A percentile compares a stretch with the other conserved stretches of the same genome.
Evolutionary conservation across 1,284 basidiomycete species (phyloP).

Genomic region (Apiotrichum brassicae): DNA sequence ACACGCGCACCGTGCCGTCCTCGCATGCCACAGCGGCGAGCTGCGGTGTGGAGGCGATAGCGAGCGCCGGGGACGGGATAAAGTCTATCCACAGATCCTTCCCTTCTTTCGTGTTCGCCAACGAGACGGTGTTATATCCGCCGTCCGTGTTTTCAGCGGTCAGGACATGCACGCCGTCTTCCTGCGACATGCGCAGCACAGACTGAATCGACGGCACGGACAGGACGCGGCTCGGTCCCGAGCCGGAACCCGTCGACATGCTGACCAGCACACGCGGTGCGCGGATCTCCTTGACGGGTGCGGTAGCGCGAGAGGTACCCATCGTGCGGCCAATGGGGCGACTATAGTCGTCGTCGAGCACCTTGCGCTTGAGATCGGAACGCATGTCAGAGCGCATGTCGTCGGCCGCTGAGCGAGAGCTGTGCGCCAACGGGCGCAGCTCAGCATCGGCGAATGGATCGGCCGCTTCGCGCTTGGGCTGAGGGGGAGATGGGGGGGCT

Average conservation of each 20-base stretch:
- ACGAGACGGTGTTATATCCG: slow-evolving; percentile 48
- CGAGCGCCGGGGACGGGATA: slow-evolving; percentile 62
- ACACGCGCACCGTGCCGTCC: slow-evolving; percentile 70
- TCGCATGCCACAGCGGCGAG: slow-evolving; percentile 71
- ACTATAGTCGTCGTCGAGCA: slow-evolving; percentile 15
- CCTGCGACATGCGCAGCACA: slow-evolving; percentile 23
- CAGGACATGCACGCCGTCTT: slow-evolving; percentile 45
- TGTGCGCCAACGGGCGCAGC: neutral
- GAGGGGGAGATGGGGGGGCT: neutral
- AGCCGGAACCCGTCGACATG: neutral
- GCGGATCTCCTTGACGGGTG: slow-evolving; percentile 30
- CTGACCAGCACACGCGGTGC: slow-evolving; percentile 13
- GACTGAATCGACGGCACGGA: slow-evolving; percentile 28
- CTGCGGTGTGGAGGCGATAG: slow-evolving; percentile 56
- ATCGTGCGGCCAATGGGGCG: slow-evolving; percentile 24
- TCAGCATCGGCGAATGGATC: slow-evolving; percentile 23
- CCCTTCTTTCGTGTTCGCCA: slow-evolving; percentile 52
- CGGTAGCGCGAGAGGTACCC: slow-evolving; percentile 13
- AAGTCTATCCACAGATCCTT: slow-evolving; percentile 83
- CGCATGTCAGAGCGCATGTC: slow-evolving; percentile 15
- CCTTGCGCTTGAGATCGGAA: slow-evolving; percentile 30
- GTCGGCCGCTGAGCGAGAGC: slow-evolving; percentile 25
- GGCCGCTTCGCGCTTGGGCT: neutral
- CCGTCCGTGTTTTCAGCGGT: slow-evolving; percentile 64
- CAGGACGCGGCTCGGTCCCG: slow-evolving; percentile 6